Base-by-base conservation (phyloP, 176 grass and related monocot genomes). In the Carex scoparia region DNA sequence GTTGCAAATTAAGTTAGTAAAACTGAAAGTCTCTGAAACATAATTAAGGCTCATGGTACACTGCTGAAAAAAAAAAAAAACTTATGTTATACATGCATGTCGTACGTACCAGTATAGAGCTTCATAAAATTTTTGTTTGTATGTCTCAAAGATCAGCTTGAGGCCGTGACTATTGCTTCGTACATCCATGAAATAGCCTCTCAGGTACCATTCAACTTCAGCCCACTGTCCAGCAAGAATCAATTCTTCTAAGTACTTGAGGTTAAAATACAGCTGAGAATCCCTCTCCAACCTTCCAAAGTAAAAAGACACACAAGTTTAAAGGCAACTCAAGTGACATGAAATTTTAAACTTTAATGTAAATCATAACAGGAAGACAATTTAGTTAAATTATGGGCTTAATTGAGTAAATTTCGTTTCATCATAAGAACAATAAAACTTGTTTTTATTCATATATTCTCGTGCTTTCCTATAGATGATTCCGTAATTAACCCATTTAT, bases 221-320 rank as follows among this genome's bases (percentile, higher is more conserved):
- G 65, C 81, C 81, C 81, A 88, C 7, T 84, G 38, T 10, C 81
- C 81, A 18, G 61, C 69, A 32, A 64, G 48, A 53, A 88, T 73
- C 60, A 72, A 53, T 18, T 84, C 81, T 40, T 88, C 81, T 10
- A 88, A 88, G 53, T 84, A 88, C 37, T 64, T 51, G 16, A 84
- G 59, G 48, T 88, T 60, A 18, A 88, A 88, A 69, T 79, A 88
- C 61, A 88, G 30, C 37, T 67, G 53, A 54, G 81, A 57, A 23
- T 88, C 86, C 70, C 80, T 81, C 81, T 88, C 86, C 56, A 88
- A 46, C 38, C 70, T 83, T n/a, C 32, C 32, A n/a, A 32, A 65
- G 9, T 28, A 13, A 67, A 4, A 67, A 37, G 23, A 35, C 0
- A 35, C n/a, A 83, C 1, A 67, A 37, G 4, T 16, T 67, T 35